Evolutionary conservation across 2,329 filamentous ascomycete species (phyloP), one percentile per base, ranked within the genome.

Genomic region (Aspergillus sp.): DNA sequence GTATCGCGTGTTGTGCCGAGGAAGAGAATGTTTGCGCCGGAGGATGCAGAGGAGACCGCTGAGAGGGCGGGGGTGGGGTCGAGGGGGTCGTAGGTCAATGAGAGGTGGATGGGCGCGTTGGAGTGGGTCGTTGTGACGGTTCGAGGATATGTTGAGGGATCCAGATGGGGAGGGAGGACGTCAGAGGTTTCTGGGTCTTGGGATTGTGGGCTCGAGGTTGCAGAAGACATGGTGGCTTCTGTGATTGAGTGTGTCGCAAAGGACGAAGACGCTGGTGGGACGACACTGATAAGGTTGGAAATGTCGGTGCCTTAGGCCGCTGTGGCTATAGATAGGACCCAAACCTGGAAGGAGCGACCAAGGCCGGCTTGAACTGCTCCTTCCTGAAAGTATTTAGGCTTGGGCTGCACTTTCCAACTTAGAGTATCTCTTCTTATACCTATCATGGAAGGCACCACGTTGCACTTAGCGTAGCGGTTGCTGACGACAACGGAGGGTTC

Each of bases 11-110:
- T 82, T 19, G 80, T 81, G 59, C 80, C 80, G 31, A 81, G 72
- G 68, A 82, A 82, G 51, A 81, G 74, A 3, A 81, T 70, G 54
- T 81, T 82, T 59, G 80, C 80, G 51, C 80, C 80, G 7, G 79
- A 79, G 9, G 71, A 60, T 1, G 79, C 76, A 1, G 79, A 81
- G 50, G 76, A 75, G 28, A 77, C 76, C 45, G 76, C 71, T 1
- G 67, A 58, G 3, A 81, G 71, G 38, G 72, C 72, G 28, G 61
- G 61, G 58, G 71, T 69, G 25, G 78, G 68, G 60, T 78, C 68
- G 31, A 82, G 78, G 1, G 74, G 64, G 50, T 64, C 41, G 73
- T 80, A 80, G 67, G 78, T 79, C 31, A 82, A 72, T 59, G 75
- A 74, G 65, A 81, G 69, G 68, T 78, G 73, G 67, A 80, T 80